A percentile compares a stretch with the other conserved stretches of the same genome.
Evolutionary conservation across 176 grass and related monocot species (phyloP).

Genomic region (Aechmea fasciata): DNA sequence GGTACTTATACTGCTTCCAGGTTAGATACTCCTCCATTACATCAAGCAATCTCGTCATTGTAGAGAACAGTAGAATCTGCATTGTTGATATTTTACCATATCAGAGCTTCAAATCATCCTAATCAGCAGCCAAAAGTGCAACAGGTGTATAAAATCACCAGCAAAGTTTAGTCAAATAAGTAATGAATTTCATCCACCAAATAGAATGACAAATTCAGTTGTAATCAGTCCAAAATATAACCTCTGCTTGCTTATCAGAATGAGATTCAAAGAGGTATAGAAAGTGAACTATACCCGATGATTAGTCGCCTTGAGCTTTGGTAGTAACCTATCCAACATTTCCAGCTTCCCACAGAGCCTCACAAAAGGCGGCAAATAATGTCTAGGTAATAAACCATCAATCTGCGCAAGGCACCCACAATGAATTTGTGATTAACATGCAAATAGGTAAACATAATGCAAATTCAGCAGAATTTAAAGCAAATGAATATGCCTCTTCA

Average conservation of each 20-base stretch:
- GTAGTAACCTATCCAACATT: conserved; percentile 90
- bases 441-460: conserved; percentile 12
- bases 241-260: background rate
- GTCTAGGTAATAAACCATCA: conserved; percentile 79
- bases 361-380: conserved; percentile 76
- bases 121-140: background rate
- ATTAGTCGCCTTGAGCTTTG: conserved; percentile 89
- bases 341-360: conserved; percentile 98
- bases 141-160: too few species aligned
- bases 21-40: conserved; percentile 96
- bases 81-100: background rate
- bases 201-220: too few species aligned
- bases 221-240: background rate
- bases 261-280: background rate
- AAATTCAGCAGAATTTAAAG: conserved; percentile 2
- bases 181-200: too few species aligned
- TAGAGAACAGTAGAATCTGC: conserved; percentile 95
- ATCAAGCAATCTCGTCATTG: conserved; percentile 99
- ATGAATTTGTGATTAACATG: background rate
- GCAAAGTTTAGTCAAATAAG: too few species aligned
- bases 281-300: conserved; percentile 55
- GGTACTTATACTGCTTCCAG: conserved; percentile 88
- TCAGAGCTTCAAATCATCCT: background rate
- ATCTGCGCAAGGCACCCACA: conserved; percentile 49
- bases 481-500: conserved; percentile 58